Conservation (phyloP, 805 yeast species). For the Lachancea sp. region DNA sequence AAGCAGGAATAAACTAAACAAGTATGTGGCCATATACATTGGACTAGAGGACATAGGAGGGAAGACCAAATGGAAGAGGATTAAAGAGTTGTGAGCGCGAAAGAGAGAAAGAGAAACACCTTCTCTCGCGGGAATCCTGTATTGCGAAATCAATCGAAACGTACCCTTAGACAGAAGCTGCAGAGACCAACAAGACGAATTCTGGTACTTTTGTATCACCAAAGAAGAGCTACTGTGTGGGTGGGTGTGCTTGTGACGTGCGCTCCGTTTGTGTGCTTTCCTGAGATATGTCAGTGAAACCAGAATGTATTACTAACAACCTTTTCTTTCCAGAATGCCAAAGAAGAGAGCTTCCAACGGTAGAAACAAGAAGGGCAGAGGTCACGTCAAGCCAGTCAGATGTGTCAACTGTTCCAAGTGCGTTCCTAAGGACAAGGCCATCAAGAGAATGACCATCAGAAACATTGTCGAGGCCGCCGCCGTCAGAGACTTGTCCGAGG, state of each 20-base stretch:
- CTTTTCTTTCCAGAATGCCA: slow-evolving; percentile 64
- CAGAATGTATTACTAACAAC: not conserved
- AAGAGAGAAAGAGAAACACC: no score
- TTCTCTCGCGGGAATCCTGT: no score
- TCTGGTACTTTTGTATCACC: no score
- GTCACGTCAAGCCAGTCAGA: slow-evolving; percentile 99
- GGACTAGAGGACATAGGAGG: not conserved
- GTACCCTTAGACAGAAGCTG: no score
- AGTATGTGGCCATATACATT: slow-evolving; percentile 7
- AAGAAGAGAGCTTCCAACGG: slow-evolving; percentile 99
- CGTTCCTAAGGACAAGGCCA: slow-evolving; percentile 99
- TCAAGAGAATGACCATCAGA: slow-evolving; percentile 99
- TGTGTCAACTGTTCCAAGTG: slow-evolving; percentile 99
- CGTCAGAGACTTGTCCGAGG: slow-evolving; percentile 99
- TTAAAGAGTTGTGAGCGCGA: not conserved
- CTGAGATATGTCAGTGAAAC: no score
- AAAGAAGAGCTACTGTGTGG: no score
- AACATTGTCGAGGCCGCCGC: slow-evolving; percentile 99
- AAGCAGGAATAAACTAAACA: slow-evolving; percentile 8
- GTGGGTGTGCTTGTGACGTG: no score
- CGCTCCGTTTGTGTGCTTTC: no score
- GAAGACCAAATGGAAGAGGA: not conserved
- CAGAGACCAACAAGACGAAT: no score
- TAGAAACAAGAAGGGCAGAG: slow-evolving; percentile 99
- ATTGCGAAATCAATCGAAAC: no score